These are phyloP conservation scores for Pythium rhizo-oryzae DNA, from an alignment of 352 stramenopile genomes.

Conservation along the genomic window DNA sequence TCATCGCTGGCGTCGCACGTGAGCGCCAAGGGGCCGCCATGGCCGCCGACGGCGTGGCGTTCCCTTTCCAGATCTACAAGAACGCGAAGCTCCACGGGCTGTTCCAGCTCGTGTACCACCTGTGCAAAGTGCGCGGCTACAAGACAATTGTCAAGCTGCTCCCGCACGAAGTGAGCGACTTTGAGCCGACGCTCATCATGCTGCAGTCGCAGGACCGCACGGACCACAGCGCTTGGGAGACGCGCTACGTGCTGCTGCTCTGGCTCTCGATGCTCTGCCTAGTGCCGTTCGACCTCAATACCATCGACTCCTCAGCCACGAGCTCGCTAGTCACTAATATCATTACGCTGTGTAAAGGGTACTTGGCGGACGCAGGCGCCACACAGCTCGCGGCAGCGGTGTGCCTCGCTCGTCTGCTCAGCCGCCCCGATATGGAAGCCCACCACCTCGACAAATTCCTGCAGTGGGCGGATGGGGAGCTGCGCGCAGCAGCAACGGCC, in stretches of 20 bases:
- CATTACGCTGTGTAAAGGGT: constrained; percentile 85
- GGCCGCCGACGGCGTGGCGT: constrained; percentile 34
- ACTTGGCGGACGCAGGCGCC: constrained; percentile 77
- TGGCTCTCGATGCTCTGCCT: constrained; percentile 98
- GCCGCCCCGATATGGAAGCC: constrained; percentile 94
- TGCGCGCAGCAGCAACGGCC: constrained; percentile 34
- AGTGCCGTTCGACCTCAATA: constrained; percentile 97
- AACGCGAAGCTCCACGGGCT: constrained; percentile 80
- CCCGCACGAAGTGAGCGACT: constrained; percentile 95
- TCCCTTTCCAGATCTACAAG: constrained; percentile 79
- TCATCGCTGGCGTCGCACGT: constrained; percentile 46
- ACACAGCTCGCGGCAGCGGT: constrained; percentile 93
- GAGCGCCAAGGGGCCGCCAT: constrained; percentile 20
- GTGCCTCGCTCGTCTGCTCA: constrained; percentile 94
- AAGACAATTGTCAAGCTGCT: constrained; percentile 97
- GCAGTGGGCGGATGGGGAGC: constrained; percentile 77
- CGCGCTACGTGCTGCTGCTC: constrained; percentile 91
- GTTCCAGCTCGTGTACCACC: constrained; percentile 92
- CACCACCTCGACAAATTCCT: constrained; percentile 92
- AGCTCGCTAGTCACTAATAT: constrained; percentile 79
- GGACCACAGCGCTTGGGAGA: constrained; percentile 76
- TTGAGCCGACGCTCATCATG: constrained; percentile 94
- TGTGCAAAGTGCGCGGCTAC: constrained; percentile 96
- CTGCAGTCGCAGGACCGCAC: constrained; percentile 87
- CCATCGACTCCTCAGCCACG: constrained; percentile 91